Evolutionary conservation across 495 filamentous ascomycete species (phyloP).

Genomic region (Entonaema liquescens): DNA sequence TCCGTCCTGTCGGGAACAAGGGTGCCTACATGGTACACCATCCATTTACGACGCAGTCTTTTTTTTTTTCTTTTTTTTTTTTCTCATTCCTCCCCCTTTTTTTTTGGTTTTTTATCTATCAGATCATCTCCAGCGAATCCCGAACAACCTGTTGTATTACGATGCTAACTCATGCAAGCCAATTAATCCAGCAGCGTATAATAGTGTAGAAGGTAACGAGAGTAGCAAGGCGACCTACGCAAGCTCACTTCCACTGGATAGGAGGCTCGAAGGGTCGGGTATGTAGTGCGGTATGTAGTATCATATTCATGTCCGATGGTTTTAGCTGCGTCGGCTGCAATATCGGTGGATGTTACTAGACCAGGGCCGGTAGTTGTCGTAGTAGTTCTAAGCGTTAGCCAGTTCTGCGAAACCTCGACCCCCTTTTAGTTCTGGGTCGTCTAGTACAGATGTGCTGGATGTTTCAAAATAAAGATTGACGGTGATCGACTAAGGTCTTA

Average conservation of each 20-base stretch:
- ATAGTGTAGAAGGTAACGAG: neutral
- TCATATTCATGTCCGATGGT: constrained; percentile 27
- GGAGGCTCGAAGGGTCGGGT: constrained; percentile 2
- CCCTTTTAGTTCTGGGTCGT: constrained; percentile 31
- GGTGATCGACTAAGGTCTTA: constrained; percentile 15
- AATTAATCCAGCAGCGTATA: constrained; percentile 15
- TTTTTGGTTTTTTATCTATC: constrained; percentile 8
- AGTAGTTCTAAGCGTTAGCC: neutral
- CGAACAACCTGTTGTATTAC: constrained; percentile 13
- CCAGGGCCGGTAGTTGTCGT: constrained; percentile 30
- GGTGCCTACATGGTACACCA: constrained; percentile 21
- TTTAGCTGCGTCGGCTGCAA: constrained; percentile 24
- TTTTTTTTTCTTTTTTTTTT: constrained; percentile 1
- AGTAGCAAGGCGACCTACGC: constrained; percentile 33
- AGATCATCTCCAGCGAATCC: constrained; percentile 24
- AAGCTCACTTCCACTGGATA: constrained; percentile 25
- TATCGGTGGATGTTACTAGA: constrained; percentile 26
- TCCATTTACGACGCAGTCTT: neutral
- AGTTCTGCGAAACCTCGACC: constrained; percentile 15
- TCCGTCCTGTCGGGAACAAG: constrained; percentile 38
- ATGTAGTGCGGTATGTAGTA: constrained; percentile 26
- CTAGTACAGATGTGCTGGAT: constrained; percentile 24
- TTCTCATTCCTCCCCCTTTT: neutral
- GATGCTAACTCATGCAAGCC: constrained; percentile 17
- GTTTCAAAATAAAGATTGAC: constrained; percentile 25